Evolutionary conservation across 495 filamentous ascomycete genomes (phyloP), one percentile per base, ranked within the genome.

Genomic region (Annulohypoxylon maeteangense): DNA sequence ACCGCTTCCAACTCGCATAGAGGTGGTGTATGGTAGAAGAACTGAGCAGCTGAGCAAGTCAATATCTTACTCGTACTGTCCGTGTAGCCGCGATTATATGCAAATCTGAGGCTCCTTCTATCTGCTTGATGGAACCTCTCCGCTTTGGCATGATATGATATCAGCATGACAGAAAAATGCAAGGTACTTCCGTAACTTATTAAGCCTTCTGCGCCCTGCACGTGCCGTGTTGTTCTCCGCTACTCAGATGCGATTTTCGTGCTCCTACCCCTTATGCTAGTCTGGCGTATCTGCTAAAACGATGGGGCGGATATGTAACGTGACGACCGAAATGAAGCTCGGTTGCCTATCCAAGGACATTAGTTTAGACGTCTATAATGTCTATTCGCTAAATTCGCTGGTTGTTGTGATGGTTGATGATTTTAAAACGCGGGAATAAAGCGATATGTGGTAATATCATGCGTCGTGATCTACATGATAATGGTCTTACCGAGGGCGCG

Each of bases 151-250:
- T 65, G 36, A 48, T 8, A 48, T 54, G 45, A 58, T 34, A 45
- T 54, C 34, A 23, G 34, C 55, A 57, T 40, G 54, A 57, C 32
- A 57, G 36, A 40, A 34, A 12, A 7, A 64, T 67, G 65, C 65
- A 54, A 54, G 65, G 65, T 51, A 59, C 65, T 67, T 67, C 65
- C 47, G 65, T 20, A 31, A 60, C 53, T 51, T 38, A 36, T 36
- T 54, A 44, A 53, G 82, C 42, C 34, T 50, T 3, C 14, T 29
- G 58, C 44, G 11, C 20, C 36, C 40, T 18, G 47, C 27, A 50
- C 44, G 40, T 62, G 10, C 20, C 4, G 23, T 62, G 29, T 16
- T 34, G 20, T 34, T 50, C 34, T 48, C 44, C 16, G 29, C 44
- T 36, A 44, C 18, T 25, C 29, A 29, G 6, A 14, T 14, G 34